These are phyloP conservation scores for Tricholoma saponaceum DNA, from an alignment of 768 basidiomycete species.

Conservation along the genomic window DNA sequence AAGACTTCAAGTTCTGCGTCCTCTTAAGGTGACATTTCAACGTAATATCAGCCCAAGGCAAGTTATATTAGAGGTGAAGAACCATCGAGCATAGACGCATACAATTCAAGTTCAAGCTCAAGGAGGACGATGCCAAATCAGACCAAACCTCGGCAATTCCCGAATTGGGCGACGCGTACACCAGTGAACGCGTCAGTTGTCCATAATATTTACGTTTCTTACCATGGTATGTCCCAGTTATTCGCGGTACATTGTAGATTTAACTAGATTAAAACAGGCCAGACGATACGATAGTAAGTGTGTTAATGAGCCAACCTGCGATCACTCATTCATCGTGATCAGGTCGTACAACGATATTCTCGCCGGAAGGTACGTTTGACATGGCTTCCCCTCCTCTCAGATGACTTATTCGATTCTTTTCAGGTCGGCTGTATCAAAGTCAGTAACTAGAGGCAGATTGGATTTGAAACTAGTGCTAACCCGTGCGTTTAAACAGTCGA, in stretches of 20 bases:
- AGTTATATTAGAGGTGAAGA: no score
- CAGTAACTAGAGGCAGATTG: constrained; percentile 24
- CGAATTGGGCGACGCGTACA: constrained; percentile 42
- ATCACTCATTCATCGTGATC: constrained; percentile 22
- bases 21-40: no score
- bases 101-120: no score
- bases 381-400: constrained; percentile 1
- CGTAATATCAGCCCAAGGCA: no score
- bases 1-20: no score
- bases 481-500: constrained; percentile 62
- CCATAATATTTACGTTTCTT: constrained; percentile 17
- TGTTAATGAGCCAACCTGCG: constrained; percentile 1
- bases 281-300: constrained; percentile 92
- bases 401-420: constrained; percentile 9
- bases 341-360: constrained; percentile 98
- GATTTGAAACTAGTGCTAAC: constrained; percentile 1
- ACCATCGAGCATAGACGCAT: no score
- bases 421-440: constrained; percentile 97
- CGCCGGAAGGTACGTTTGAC: constrained; percentile 76
- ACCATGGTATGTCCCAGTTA: constrained; percentile 43
- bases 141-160: constrained; percentile 25
- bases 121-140: background rate
- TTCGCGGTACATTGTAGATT: background rate
- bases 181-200: constrained; percentile 41
- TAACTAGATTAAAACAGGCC: constrained; percentile 44